These are phyloP conservation scores for Echeveria elegans DNA, from an alignment of 164 flowering plant species.

Conservation along the genomic window DNA sequence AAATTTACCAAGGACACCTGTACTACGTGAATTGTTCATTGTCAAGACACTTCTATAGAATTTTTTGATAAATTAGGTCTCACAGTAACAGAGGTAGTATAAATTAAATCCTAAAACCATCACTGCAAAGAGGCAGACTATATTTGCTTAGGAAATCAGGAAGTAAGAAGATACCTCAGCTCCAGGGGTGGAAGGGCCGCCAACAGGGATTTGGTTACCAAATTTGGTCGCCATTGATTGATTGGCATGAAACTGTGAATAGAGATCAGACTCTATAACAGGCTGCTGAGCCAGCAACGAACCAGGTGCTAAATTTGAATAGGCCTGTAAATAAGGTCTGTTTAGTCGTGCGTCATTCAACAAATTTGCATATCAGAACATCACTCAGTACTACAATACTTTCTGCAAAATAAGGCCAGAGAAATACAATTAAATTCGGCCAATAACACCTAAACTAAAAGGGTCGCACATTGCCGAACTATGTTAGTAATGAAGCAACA, in stretches of 20 bases:
- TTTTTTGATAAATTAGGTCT: neutral
- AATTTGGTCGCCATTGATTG: conserved; percentile 72
- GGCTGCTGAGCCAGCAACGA: conserved; percentile 53
- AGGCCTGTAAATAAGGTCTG: conserved; percentile 39
- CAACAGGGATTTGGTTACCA: conserved; percentile 41
- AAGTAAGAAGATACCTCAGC: conserved; percentile 47
- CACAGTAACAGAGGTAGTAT: neutral
- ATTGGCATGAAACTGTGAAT: conserved; percentile 59
- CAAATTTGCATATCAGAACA: neutral
- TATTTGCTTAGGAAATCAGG: neutral
- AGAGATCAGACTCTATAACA: conserved; percentile 62
- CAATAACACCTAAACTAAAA: neutral
- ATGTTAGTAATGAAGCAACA: too few species aligned
- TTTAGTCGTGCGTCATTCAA: neutral
- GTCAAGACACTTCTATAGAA: neutral
- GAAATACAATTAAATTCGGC: neutral
- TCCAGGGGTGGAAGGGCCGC: conserved; percentile 55
- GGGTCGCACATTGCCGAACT: neutral
- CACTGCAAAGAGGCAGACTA: neutral
- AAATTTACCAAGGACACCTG: neutral
- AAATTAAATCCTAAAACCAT: neutral
- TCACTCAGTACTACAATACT: neutral
- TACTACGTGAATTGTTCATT: neutral
- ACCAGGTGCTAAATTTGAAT: conserved; percentile 61
- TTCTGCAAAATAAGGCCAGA: neutral